A percentile compares a stretch with the other conserved stretches of the same genome.
phyloP scores from a whole-genome alignment of 345 rosid species.

The Gossypium bickii region DNA sequence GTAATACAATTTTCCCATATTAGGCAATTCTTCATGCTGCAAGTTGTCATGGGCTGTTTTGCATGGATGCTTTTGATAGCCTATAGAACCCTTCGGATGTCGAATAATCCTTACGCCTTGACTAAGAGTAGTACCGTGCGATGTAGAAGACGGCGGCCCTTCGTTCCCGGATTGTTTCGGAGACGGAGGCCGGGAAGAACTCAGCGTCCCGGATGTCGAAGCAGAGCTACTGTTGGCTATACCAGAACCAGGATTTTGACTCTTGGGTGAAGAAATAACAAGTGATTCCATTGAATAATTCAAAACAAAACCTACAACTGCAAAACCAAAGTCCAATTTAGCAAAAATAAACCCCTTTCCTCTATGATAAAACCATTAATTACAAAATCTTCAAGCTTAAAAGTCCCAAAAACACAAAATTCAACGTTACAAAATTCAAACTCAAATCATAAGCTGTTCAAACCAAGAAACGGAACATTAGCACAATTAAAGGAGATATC shows the following conservation, averaged over 20 bases:
- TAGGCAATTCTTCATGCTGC: slow-evolving; percentile 32
- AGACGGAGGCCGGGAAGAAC: slow-evolving; percentile 34
- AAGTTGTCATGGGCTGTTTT: slow-evolving; percentile 10
- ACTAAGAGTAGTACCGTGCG: slow-evolving; percentile 11
- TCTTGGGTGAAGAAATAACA: slow-evolving; percentile 37
- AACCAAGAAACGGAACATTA: not conserved
- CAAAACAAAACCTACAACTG: slow-evolving; percentile 32
- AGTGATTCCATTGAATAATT: slow-evolving; percentile 57
- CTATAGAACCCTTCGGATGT: slow-evolving; percentile 25
- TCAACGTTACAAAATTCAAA: slow-evolving; percentile 15
- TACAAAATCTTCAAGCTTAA: slow-evolving; percentile 7
- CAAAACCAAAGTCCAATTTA: slow-evolving; percentile 30
- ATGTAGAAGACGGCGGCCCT: slow-evolving; percentile 26
- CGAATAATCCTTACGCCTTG: slow-evolving; percentile 18
- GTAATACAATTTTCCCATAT: slow-evolving; percentile 31
- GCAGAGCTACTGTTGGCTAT: slow-evolving; percentile 22
- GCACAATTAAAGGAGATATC: slow-evolving; percentile 18
- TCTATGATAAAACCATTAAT: slow-evolving; percentile 8
- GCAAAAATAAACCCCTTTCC: slow-evolving; percentile 4
- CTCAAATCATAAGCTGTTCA: not conserved
- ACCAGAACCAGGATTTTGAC: slow-evolving; percentile 33
- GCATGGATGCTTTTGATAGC: slow-evolving; percentile 27
- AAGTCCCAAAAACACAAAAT: not conserved
- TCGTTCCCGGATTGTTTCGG: slow-evolving; percentile 37
- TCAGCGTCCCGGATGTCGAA: slow-evolving; percentile 14